Base-by-base conservation (phyloP, 2,329 filamentous ascomycete species). In the Calonectria naviculata region DNA sequence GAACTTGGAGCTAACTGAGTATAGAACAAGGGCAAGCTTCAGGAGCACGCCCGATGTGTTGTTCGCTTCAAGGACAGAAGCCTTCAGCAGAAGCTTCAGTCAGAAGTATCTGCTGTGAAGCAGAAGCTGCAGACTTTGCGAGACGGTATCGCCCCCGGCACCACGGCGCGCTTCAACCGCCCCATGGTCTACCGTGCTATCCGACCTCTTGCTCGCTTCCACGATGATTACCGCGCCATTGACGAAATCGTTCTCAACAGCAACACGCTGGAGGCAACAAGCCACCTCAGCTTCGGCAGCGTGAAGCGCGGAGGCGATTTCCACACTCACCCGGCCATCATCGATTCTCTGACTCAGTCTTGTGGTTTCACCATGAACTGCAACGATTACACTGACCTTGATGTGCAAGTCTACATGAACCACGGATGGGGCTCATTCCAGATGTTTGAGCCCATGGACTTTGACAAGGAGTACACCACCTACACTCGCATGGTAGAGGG, bases 301-400 rank as follows among this genome's bases (percentile, higher is more conserved):
- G 66, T 76, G 0, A 74, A 77, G 41, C 73, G 72, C 0, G 73
- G 73, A 0, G 75, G 75, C 0, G 44, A 74, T 13, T 76, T 70
- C 21, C 71, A 75, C 26, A 75, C 73, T 10, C 75, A 76, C 10
- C 75, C 75, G 1, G 75, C 75, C 10, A 65, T 76, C 9, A 76
- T 76, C 5, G 75, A 76, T 12, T 65, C 75, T 0, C 61, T 76
- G 2, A 77, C 75, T 0, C 75, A 76, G 24, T 75, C 75, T 0
- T 76, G 75, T 5, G 75, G 75, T 0, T 76, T 76, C n/a, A 67
- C 75, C 8, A 76, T 76, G 75, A 76, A 76, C 62, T 76, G 75
- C 5, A 76, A 76, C 31, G 75, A 76, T 12, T 24, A 71, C 1
- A 76, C 75, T 0, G 75, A 77, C 4, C 61, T 76, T 10, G 75